phyloP scores from a whole-genome alignment of 805 yeast genomes.

The Zygoascus biomembranicola region DNA sequence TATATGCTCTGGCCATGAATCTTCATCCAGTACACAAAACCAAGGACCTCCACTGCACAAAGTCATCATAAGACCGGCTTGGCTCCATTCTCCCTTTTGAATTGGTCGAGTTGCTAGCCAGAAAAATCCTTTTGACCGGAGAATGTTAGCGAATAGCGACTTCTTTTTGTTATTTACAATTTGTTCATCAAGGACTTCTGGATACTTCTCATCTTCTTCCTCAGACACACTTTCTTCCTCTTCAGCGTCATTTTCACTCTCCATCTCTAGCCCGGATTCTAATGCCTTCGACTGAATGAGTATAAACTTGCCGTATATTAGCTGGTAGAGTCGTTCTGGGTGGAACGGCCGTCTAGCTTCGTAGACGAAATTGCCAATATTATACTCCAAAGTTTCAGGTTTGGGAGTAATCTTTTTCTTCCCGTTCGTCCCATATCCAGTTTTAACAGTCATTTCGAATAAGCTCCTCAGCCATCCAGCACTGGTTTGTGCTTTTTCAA shows the following conservation, averaged over 20 bases:
- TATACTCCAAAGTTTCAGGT: constrained; percentile 41
- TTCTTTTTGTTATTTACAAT: constrained; percentile 30
- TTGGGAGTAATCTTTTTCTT: constrained; percentile 29
- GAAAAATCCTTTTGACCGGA: constrained; percentile 38
- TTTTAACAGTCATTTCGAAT: constrained; percentile 32
- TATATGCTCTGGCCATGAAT: constrained; percentile 28
- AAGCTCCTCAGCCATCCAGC: constrained; percentile 41
- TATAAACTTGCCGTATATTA: constrained; percentile 32
- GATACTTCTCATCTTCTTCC: constrained; percentile 4
- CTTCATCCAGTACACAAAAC: constrained; percentile 32
- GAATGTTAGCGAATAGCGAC: constrained; percentile 32
- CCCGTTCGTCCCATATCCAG: constrained; percentile 25
- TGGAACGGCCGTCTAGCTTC: constrained; percentile 37
- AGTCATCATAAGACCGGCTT: constrained; percentile 37
- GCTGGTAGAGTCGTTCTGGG: constrained; percentile 34
- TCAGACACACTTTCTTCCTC: neutral
- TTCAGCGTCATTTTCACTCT: constrained; percentile 6
- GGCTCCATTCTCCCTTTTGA: constrained; percentile 38
- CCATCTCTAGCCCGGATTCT: constrained; percentile 10
- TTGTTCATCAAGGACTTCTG: constrained; percentile 3
- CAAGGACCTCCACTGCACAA: constrained; percentile 37
- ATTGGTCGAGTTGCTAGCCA: constrained; percentile 38
- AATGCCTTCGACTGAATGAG: constrained; percentile 11
- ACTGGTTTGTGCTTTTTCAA: constrained; percentile 35
- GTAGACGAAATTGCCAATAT: constrained; percentile 38